Evolutionary conservation across 345 rosid species (phyloP), one percentile per base, ranked within the genome.

Genomic region (Abelmoschus esculentus): DNA sequence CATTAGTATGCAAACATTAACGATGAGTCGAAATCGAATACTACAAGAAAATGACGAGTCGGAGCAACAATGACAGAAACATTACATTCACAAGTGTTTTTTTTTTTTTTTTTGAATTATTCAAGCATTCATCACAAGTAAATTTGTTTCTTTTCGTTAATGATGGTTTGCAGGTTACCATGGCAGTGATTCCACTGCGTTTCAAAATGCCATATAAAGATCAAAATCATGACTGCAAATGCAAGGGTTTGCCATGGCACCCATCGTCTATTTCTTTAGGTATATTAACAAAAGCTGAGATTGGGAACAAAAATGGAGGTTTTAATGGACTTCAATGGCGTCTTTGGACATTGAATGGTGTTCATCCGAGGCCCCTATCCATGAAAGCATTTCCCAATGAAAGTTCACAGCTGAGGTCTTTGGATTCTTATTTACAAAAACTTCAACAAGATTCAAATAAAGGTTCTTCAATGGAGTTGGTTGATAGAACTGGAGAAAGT

Each of bases 391-490:
- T 78, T 9, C 52, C 36, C 8, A 76, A 56, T 61, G 75, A 83
- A 26, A 72, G 70, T 3, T 28, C 74, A 60, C 87, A 85, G 42
- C 69, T 90, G 62, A 77, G 81, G 62, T 72, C 74, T 55, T 83
- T 93, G 63, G 87, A 93, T 76, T 83, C 93, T 55, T 93, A 93
- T 83, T 87, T 90, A 32, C 79, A 80, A 59, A 89, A 90, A 71
- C 80, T 85, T 54, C 72, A 72, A 29, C 1, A 22, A 22, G 77
- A 70, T n/a, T 32, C 29, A 13, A 32, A 44, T 67, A 66, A 60
- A 62, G 46, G 64, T 49, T 57, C 69, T 65, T 60, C 12, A 61
- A 22, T 61, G 15, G 77, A 47, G 31, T 19, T 34, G 53, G 47
- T 61, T 4, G 59, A 72, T 22, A 10, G 36, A 72, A 72, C 71